Conservation (phyloP, 2,329 filamentous ascomycete species). For the Ophidiomyces ophidiicola region DNA sequence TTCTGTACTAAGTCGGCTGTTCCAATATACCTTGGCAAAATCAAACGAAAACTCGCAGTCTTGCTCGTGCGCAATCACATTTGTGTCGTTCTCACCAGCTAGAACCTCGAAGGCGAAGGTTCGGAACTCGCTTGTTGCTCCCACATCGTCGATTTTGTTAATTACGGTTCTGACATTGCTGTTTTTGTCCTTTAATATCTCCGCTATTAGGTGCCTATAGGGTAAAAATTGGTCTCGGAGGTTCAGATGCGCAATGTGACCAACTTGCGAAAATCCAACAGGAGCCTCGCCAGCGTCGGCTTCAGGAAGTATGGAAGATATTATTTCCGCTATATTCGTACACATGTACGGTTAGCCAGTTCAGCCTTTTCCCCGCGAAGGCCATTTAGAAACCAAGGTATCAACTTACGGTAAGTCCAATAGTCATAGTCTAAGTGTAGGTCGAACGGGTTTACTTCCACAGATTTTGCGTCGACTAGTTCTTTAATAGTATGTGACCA, state of each 20-base stretch:
- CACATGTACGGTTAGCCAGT: constrained; percentile 13
- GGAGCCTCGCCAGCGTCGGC: constrained; percentile 70
- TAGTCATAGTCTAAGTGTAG: constrained; percentile 69
- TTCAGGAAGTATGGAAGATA: constrained; percentile 67
- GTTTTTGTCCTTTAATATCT: constrained; percentile 86
- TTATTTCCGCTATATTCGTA: constrained; percentile 57
- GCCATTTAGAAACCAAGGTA: constrained; percentile 11
- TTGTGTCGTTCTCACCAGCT: constrained; percentile 65
- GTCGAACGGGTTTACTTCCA: constrained; percentile 63
- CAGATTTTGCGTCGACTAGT: constrained; percentile 54
- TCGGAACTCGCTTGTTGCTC: constrained; percentile 70
- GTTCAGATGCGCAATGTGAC: constrained; percentile 89
- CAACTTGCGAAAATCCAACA: constrained; percentile 73
- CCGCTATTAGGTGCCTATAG: constrained; percentile 74
- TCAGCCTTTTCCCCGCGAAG: not conserved
- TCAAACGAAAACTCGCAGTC: constrained; percentile 84
- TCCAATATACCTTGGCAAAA: constrained; percentile 97
- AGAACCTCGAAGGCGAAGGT: constrained; percentile 91
- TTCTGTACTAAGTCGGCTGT: constrained; percentile 78
- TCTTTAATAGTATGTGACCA: constrained; percentile 62
- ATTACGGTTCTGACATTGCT: constrained; percentile 72
- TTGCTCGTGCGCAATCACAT: constrained; percentile 71
- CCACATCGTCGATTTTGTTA: constrained; percentile 87
- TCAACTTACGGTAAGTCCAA: constrained; percentile 62
- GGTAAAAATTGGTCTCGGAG: constrained; percentile 69